phyloP scores from a whole-genome alignment of 2,329 filamentous ascomycete species.

The Botryotinia narcissicola region DNA sequence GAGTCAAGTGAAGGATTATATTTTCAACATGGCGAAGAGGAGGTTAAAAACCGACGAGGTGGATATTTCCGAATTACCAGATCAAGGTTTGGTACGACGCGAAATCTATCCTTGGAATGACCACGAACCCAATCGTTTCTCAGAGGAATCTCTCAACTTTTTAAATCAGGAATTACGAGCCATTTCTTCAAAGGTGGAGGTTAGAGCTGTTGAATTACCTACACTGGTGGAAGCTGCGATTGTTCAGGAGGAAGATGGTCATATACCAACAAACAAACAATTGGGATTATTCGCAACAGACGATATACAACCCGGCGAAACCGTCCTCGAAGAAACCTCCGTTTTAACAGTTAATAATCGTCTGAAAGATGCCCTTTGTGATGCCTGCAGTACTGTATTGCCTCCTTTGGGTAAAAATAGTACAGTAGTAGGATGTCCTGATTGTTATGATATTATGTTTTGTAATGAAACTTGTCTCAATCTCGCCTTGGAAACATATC shows the following conservation, averaged over 20 bases:
- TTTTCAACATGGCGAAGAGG: slow-evolving; percentile 52
- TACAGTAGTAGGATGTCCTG: slow-evolving; percentile 54
- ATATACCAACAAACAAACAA: slow-evolving; percentile 64
- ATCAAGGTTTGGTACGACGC: slow-evolving; percentile 66
- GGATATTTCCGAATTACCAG: slow-evolving; percentile 58
- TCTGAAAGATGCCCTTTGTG: slow-evolving; percentile 81
- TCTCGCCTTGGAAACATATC: slow-evolving; percentile 58
- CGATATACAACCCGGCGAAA: slow-evolving; percentile 73
- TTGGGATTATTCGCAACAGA: slow-evolving; percentile 86
- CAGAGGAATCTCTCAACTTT: slow-evolving; percentile 63
- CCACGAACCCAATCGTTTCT: slow-evolving; percentile 68
- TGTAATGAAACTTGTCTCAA: slow-evolving; percentile 60
- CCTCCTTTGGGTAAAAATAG: slow-evolving; percentile 54
- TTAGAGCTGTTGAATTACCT: slow-evolving; percentile 73
- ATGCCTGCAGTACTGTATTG: slow-evolving; percentile 78
- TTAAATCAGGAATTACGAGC: slow-evolving; percentile 68
- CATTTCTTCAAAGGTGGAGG: slow-evolving; percentile 79
- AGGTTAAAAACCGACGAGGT: slow-evolving; percentile 47
- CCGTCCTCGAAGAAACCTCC: slow-evolving; percentile 77
- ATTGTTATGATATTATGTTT: slow-evolving; percentile 65
- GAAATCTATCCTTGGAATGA: slow-evolving; percentile 70
- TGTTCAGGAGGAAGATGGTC: slow-evolving; percentile 48
- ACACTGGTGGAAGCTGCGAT: slow-evolving; percentile 55
- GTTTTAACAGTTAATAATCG: slow-evolving; percentile 87
- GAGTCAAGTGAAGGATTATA: slow-evolving; percentile 50